A percentile compares a stretch with the other conserved stretches of the same genome.
Evolutionary conservation across 192 early-diverging fungal genomes (phyloP).

Genomic region (Linnemannia zychae): DNA sequence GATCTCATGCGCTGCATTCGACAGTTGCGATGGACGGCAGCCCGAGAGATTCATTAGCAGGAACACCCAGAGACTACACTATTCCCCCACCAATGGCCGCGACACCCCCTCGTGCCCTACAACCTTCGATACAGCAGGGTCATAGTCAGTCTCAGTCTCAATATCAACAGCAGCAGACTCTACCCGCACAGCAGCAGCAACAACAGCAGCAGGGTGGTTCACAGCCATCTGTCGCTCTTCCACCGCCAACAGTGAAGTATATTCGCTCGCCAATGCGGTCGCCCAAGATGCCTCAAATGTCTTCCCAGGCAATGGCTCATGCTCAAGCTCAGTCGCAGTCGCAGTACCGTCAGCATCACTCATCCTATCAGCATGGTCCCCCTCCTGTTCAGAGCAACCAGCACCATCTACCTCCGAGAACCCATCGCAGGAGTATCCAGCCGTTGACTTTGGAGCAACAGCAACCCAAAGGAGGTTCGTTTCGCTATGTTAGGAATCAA

Average conservation of each 20-base stretch:
- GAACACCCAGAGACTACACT: neutral
- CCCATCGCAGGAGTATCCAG: constrained; percentile 56
- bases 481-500: constrained; percentile 53
- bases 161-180: constrained; percentile 11
- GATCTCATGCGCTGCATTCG: constrained; percentile 8
- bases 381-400: constrained; percentile 8
- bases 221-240: constrained; percentile 25
- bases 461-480: constrained; percentile 52
- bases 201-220: constrained; percentile 15
- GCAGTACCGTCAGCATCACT: constrained; percentile 12
- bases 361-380: constrained; percentile 17
- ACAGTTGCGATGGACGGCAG: constrained; percentile 21
- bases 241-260: constrained; percentile 39
- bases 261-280: constrained; percentile 51
- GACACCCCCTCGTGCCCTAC: neutral
- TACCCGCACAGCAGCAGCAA: neutral
- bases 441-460: constrained; percentile 49
- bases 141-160: constrained; percentile 5
- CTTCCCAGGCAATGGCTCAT: constrained; percentile 52
- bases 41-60: neutral
- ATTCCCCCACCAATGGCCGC: neutral
- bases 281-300: constrained; percentile 50
- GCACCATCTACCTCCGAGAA: constrained; percentile 44
- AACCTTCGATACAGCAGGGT: neutral
- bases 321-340: constrained; percentile 21